Base-by-base conservation (phyloP, 208 protist species). In the Borovskyia barvae region DNA sequence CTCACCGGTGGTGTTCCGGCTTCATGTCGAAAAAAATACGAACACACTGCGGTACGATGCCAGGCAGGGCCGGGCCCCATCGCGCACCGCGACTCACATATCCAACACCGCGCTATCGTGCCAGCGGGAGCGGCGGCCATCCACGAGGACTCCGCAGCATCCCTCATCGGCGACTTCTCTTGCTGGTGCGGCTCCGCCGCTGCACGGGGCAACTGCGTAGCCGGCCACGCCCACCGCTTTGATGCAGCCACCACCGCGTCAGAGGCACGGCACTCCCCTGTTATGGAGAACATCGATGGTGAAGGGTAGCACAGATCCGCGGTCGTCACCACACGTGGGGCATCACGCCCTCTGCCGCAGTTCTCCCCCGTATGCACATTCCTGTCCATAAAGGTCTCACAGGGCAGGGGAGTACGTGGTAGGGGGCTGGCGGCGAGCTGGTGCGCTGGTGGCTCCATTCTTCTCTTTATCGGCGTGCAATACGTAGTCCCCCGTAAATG, bases 21-120 rank as follows among this genome's bases (percentile, higher is more conserved):
- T 8, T 1, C 20, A 3, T 39, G 12, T 11, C 20, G 25, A 51
- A 71, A 74, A 40, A 80, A 75, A 11, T 75, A 67, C n/a, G 41
- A 42, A 6, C 50, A 61, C 7, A 61, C 60, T 6, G 17, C 17
- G 11, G 37, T n/a, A n/a, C n/a, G n/a, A n/a, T n/a, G 8, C 66
- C 73, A 80, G 40, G 64, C 63, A n/a, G 52, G 59, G 30, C 72
- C 76, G 1, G 57, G 66, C 0, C 51, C 70, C 5, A 37, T 39
- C 5, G 26, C 22, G 36, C 72, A 83, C 12, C 61, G 35, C 0
- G 48, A 50, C 39, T 71, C 77, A 45, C 81, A 87, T 8, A 87
- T 35, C 81, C 81, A 87, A 48, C 81, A 87, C 4, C n/a, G n/a
- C 40, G 43, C 53, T 36, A 36, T n/a, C n/a, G n/a, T n/a, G n/a